Base-by-base conservation (phyloP, 2,329 filamentous ascomycete genomes). In the Penicillium fuscoglaucum region DNA sequence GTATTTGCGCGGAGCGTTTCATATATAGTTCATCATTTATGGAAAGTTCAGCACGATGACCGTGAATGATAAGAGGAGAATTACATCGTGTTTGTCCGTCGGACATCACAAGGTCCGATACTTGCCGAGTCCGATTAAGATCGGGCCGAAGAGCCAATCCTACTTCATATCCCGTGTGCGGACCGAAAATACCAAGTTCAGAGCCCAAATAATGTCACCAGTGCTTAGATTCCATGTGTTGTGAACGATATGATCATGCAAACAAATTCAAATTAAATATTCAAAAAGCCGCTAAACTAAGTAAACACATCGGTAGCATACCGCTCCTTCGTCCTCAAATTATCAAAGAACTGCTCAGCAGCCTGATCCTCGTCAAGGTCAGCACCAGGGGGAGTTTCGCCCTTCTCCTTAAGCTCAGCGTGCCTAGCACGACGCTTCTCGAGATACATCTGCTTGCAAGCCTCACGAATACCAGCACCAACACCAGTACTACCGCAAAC, bases 401-500 rank as follows among this genome's bases (percentile, higher is more conserved):
- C 64, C 29, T 68, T 68, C 58, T 70, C 71, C 53, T 67, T 67
- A 13, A 62, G 66, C 52, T 76, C 73, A 28, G 73, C 66, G 6
- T 76, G 72, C 26, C 79, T 71, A 50, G 67, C 63, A 5, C 47
- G 43, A 8, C 66, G 56, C 31, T 57, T 61, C 45, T 72, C 66
- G n/a, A 76, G 61, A 13, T 68, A 68, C 17, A 80, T 73, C 33
- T 61, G 50, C 35, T 75, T 70, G 8, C 74, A 70, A 4, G 75
- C 74, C 6, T 76, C 75, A 58, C 78, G 76, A 17, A 85, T 75
- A 0, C 74, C 82, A 52, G 79, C 77, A 19, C 80, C 82, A 1
- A 86, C 75, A 15, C 74, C 75, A 5, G 78, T 75, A 44, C 83
- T 84, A 4, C 88, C 88, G 68, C 88, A 91, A 2, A 90, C 82